Evolutionary conservation across 176 grass and related monocot species (phyloP), one percentile per base, ranked within the genome.

Genomic region (Otatea glauca): DNA sequence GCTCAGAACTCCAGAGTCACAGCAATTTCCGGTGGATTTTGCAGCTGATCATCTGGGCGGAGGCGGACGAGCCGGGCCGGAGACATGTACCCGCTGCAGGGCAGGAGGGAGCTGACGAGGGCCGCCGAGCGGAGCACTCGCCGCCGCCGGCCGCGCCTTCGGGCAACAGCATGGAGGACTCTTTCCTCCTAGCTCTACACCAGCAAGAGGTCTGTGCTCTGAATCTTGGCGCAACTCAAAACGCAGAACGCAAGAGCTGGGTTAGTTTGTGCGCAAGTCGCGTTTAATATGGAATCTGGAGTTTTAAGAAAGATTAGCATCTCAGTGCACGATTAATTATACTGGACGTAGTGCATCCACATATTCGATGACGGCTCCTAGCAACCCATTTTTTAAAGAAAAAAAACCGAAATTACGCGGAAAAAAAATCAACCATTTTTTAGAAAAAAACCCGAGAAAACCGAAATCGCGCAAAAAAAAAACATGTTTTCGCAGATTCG

Each of bases 1-100:
- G 35, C 9, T 42, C 65, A 18, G 39, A n/a, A 13, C 59, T 43
- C 23, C 23, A 35, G 20, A 71, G 1, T 50, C 5, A 65, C 49
- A 17, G 6, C 11, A 68, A 27, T 3, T 51, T 13, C 9, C 20
- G 62, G 34, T 42, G 67, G 58, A 25, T 18, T 59, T 41, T 58
- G 69, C 68, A 94, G 92, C 92, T 89, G 60, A n/a, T n/a, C n/a
- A 87, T 91, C 47, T 94, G 92, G 92, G 83, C 70, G 54, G 88
- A 85, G 69, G 37, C 42, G 63, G 88, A 90, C 58, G 82, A 68
- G 58, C 62, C 23, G 15, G 74, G 72, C 10, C n/a, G n/a, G n/a
- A n/a, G 86, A 94, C 76, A n/a, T n/a, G n/a, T n/a, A n/a, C n/a
- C 29, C 29, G 29, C 29, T 29, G 29, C 29, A 29, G 29, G 29